Base-by-base conservation (phyloP, 257 asterid species). In the Handroanthus guayacan region DNA sequence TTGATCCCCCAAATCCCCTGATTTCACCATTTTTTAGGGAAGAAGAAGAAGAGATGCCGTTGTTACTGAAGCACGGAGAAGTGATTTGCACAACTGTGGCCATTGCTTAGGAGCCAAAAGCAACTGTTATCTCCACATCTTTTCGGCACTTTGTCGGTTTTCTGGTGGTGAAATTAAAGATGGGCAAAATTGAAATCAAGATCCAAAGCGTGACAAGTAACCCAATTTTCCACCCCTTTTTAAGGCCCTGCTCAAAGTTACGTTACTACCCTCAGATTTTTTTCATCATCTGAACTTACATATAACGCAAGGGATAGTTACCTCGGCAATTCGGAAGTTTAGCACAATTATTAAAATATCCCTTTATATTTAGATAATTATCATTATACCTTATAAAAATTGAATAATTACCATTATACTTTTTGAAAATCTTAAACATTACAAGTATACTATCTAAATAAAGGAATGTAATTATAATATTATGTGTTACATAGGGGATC, bases 1-100 rank as follows among this genome's bases (percentile, higher is more conserved):
- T 55, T 39, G 88, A 73, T 66, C 67, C 5, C 44, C 64, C 17
- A 17, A 62, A 67, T 64, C 77, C 43, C 62, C 52, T 69, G 48
- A 77, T 62, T 51, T 80, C 80, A 45, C 76, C 71, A 18, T 58
- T 55, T 20, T 44, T 62, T 10, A 51, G 71, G 25, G 61, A 38
- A 77, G 71, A 9, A 5, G 84, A 54, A 10, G 79, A 82, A 47
- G 73, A 70, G 44, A 65, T 12, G 44, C 82, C 39, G 65, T 57
- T 76, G 69, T 3, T 69, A 62, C 65, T 44, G 78, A 83, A 77
- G 71, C 67, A 14, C 11, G 76, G 89, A 70, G 80, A 47, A 70
- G 91, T 84, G 45, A 78, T 43, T 70, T 83, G 95, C 78, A 86
- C 74, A 81, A 75, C 36, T 50, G 87, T 74, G 76, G 96, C 92